A percentile compares a stretch with the other conserved stretches of the same genome.
Conservation (phyloP, 495 filamentous ascomycete genomes). For the Aspergillus kassunensis region DNA sequence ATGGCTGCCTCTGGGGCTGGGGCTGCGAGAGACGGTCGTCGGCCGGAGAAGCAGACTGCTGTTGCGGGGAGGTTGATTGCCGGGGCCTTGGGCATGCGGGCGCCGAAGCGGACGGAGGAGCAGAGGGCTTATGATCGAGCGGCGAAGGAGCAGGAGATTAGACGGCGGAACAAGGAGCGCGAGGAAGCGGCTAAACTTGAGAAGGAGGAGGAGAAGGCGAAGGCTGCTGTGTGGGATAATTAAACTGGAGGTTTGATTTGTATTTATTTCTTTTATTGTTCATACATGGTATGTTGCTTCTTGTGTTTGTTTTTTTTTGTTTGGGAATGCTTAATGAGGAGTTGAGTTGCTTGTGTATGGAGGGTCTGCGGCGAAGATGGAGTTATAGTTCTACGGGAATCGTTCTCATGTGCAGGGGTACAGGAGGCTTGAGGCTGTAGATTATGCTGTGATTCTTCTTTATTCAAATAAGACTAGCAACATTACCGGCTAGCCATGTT, state of each 20-base stretch:
- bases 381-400: neutral
- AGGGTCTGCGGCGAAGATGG: neutral
- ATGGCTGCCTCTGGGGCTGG: neutral
- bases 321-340: neutral
- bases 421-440: neutral
- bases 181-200: conserved; percentile 58
- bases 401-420: neutral
- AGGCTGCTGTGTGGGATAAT: conserved; percentile 77
- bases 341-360: neutral
- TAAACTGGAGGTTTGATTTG: conserved; percentile 44
- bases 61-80: conserved; percentile 89
- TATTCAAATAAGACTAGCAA: neutral
- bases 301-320: neutral
- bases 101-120: conserved; percentile 81
- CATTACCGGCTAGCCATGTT: neutral
- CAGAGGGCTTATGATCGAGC: conserved; percentile 82
- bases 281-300: too few relatives aligned
- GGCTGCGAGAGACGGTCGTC: conserved; percentile 17
- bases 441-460: neutral
- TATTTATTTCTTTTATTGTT: conserved; percentile 1
- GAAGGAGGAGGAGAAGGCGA: conserved; percentile 67
- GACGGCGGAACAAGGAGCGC: conserved; percentile 66
- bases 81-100: conserved; percentile 75
- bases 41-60: conserved; percentile 90
- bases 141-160: conserved; percentile 80